phyloP scores from a whole-genome alignment of 106 monocot species.

The Ottelia alismoides region DNA sequence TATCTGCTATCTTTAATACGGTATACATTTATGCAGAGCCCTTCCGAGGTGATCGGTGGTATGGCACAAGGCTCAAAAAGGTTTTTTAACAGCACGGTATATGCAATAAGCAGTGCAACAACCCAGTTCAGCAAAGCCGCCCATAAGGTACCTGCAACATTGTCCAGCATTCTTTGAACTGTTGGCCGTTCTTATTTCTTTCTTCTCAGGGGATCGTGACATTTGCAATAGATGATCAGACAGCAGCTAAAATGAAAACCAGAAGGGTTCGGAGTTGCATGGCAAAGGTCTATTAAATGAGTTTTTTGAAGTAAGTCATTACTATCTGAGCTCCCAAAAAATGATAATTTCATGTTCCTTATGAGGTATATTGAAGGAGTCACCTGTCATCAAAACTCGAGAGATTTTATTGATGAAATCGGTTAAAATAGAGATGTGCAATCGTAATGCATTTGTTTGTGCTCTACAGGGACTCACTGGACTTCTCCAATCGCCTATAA shows the following conservation, averaged over 20 bases:
- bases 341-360: no score
- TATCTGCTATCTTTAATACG: no score
- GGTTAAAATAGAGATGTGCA: no score
- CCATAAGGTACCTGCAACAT: slow-evolving; percentile 57
- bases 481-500: slow-evolving; percentile 90
- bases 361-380: no score
- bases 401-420: no score
- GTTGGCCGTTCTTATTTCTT: slow-evolving; percentile 1
- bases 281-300: slow-evolving; percentile 79
- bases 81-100: slow-evolving; percentile 72
- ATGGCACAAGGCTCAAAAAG: slow-evolving; percentile 83
- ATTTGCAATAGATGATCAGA: slow-evolving; percentile 73
- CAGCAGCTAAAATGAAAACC: slow-evolving; percentile 33
- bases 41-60: slow-evolving; percentile 51
- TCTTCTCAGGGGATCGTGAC: slow-evolving; percentile 70
- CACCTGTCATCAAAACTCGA: no score
- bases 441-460: no score
- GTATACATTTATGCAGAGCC: slow-evolving; percentile 73
- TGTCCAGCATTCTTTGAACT: not conserved
- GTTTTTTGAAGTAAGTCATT: slow-evolving; percentile 49
- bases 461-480: slow-evolving; percentile 97
- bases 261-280: slow-evolving; percentile 31
- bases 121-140: slow-evolving; percentile 96
- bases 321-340: no score
- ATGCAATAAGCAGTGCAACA: slow-evolving; percentile 89